Conservation (phyloP, 768 basidiomycete genomes). For the Sutorius australiensis region DNA sequence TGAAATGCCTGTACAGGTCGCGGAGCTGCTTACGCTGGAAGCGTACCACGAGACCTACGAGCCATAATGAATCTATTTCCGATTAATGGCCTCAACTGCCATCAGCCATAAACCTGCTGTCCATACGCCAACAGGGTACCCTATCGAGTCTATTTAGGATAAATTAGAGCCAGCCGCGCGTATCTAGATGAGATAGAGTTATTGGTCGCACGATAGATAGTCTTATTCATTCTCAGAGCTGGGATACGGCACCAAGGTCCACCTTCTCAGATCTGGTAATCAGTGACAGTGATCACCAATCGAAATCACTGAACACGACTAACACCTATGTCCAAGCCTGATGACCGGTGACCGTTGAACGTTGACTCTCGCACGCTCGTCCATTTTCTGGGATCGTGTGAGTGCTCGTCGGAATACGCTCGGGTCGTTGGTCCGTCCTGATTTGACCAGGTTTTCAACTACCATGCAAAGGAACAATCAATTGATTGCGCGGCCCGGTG, state of each 20-base stretch:
- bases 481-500: too few relatives aligned
- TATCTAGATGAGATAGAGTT: constrained; percentile 13
- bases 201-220: not conserved
- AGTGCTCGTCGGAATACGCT: too few relatives aligned
- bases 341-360: too few relatives aligned
- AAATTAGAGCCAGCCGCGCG: constrained; percentile 4
- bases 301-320: too few relatives aligned
- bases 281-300: too few relatives aligned
- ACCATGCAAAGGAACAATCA: too few relatives aligned
- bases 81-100: constrained; percentile 26
- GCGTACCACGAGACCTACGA: constrained; percentile 68
- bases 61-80: constrained; percentile 20
- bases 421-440: too few relatives aligned
- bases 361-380: too few relatives aligned
- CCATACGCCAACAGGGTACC: not conserved
- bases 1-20: constrained; percentile 44
- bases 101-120: not conserved
- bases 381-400: too few relatives aligned
- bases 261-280: not conserved
- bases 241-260: too few relatives aligned
- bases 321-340: too few relatives aligned
- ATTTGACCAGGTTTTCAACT: too few relatives aligned
- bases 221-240: not conserved
- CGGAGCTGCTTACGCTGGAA: constrained; percentile 66
- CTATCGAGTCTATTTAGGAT: not conserved